Percentiles rank a stretch among this genome's conserved stretches.
Evolutionary conservation across 2,329 filamentous ascomycete species (phyloP).

Genomic region (Colletotrichum sojae): DNA sequence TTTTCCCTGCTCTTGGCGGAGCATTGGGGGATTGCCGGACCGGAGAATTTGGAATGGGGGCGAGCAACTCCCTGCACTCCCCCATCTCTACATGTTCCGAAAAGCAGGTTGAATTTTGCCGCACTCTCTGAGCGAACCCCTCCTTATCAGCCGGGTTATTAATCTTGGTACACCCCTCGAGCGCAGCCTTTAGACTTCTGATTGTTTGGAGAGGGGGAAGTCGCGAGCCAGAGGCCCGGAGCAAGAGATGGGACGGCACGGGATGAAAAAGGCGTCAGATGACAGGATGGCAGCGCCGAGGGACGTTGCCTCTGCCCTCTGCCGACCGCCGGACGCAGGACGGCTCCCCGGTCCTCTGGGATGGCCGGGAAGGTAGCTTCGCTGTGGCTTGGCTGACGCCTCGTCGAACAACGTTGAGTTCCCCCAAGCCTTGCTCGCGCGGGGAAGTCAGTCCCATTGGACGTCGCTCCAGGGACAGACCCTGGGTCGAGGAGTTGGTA

Average conservation of each 20-base stretch:
- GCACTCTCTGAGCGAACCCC: slow-evolving; percentile 6
- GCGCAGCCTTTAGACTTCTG: background rate
- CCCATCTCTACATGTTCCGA: too few relatives aligned
- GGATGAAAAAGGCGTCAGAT: slow-evolving; percentile 3
- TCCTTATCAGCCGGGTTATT: background rate
- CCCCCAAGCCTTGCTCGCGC: slow-evolving; percentile 2
- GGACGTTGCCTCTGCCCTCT: background rate
- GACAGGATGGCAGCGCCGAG: background rate
- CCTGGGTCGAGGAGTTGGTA: background rate
- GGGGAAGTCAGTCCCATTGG: slow-evolving; percentile 22
- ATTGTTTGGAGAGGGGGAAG: background rate
- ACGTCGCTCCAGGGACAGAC: background rate
- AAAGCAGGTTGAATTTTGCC: background rate
- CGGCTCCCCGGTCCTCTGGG: background rate
- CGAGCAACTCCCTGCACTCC: background rate
- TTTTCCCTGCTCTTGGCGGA: slow-evolving; percentile 20
- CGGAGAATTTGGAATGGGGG: background rate
- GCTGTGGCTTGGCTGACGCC: slow-evolving; percentile 35
- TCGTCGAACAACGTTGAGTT: slow-evolving; percentile 31
- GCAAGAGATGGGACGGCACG: background rate
- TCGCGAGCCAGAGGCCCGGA: slow-evolving; percentile 10
- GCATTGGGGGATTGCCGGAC: slow-evolving; percentile 6
- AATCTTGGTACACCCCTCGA: background rate
- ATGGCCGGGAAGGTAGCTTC: background rate
- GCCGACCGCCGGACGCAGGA: background rate